phyloP scores from a whole-genome alignment of 805 yeast genomes.

The Candida pseudofarinosa region DNA sequence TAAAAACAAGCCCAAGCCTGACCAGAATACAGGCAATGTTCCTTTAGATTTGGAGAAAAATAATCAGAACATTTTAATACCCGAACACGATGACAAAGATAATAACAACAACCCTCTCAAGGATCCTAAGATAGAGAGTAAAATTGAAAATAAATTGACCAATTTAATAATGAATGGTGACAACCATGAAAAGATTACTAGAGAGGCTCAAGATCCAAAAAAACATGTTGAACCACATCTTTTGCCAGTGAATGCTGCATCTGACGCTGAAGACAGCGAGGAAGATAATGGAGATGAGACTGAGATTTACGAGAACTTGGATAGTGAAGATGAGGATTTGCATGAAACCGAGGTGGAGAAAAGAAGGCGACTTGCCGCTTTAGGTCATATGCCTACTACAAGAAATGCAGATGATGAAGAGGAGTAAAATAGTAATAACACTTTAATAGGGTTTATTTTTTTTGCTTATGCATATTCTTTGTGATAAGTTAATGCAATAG shows the following conservation, averaged over 20 bases:
- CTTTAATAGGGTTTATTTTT: too few species aligned
- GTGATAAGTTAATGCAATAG: too few species aligned
- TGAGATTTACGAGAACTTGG: slow-evolving; percentile 14
- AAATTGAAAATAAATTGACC: slow-evolving; percentile 15
- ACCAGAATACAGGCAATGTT: slow-evolving; percentile 3
- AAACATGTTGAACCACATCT: background rate
- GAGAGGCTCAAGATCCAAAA: background rate
- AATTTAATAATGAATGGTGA: slow-evolving; percentile 9
- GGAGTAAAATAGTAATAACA: slow-evolving; percentile 25
- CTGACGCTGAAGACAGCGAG: slow-evolving; percentile 16
- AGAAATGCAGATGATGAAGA: slow-evolving; percentile 50
- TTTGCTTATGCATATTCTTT: too few species aligned
- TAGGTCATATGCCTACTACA: slow-evolving; percentile 40
- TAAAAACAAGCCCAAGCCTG: slow-evolving; percentile 14
- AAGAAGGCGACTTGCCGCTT: slow-evolving; percentile 56
- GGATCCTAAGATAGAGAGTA: slow-evolving; percentile 11
- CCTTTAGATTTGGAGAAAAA: slow-evolving; percentile 11
- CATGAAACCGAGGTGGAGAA: slow-evolving; percentile 66
- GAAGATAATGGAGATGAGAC: slow-evolving; percentile 3
- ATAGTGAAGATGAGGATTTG: slow-evolving; percentile 18
- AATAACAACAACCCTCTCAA: slow-evolving; percentile 9
- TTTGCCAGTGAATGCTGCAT: background rate
- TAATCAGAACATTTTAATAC: slow-evolving; percentile 6
- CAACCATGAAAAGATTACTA: background rate
- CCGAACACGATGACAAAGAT: slow-evolving; percentile 7